Evolutionary conservation across 352 stramenopile genomes (phyloP).

Genomic region (Pythium chondricola): DNA sequence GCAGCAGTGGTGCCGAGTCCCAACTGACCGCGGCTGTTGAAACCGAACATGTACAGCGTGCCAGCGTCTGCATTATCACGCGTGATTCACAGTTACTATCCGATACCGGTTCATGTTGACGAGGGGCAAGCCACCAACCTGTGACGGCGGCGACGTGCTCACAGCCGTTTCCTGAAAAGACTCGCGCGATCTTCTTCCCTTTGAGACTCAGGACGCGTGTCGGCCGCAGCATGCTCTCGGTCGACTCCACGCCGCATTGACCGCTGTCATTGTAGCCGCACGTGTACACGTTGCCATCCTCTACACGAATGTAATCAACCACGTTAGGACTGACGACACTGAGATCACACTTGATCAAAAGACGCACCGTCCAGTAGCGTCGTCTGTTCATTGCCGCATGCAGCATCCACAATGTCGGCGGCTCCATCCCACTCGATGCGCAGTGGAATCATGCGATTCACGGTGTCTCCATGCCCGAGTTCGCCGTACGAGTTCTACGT

Average conservation of each 20-base stretch:
- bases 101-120: too few species aligned
- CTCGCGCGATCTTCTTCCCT: slow-evolving; percentile 50
- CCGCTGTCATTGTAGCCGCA: slow-evolving; percentile 94
- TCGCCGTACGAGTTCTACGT: slow-evolving; percentile 90
- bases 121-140: too few species aligned
- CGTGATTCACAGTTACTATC: too few species aligned
- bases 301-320: slow-evolving; percentile 7
- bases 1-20: slow-evolving; percentile 68
- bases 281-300: slow-evolving; percentile 77
- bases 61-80: slow-evolving; percentile 52
- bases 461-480: slow-evolving; percentile 82
- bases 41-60: slow-evolving; percentile 85
- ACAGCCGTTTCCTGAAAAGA: slow-evolving; percentile 90
- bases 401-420: slow-evolving; percentile 67
- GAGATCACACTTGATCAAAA: not conserved
- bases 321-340: not conserved
- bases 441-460: slow-evolving; percentile 49
- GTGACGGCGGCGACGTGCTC: slow-evolving; percentile 87
- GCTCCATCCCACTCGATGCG: slow-evolving; percentile 30
- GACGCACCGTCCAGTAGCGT: slow-evolving; percentile 64
- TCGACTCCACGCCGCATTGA: slow-evolving; percentile 86
- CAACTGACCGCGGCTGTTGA: slow-evolving; percentile 90
- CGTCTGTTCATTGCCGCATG: slow-evolving; percentile 90
- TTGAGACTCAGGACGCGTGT: slow-evolving; percentile 40
- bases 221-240: slow-evolving; percentile 56